These are phyloP conservation scores for Mycena amicta DNA, from an alignment of 768 basidiomycete species.

Conservation along the genomic window DNA sequence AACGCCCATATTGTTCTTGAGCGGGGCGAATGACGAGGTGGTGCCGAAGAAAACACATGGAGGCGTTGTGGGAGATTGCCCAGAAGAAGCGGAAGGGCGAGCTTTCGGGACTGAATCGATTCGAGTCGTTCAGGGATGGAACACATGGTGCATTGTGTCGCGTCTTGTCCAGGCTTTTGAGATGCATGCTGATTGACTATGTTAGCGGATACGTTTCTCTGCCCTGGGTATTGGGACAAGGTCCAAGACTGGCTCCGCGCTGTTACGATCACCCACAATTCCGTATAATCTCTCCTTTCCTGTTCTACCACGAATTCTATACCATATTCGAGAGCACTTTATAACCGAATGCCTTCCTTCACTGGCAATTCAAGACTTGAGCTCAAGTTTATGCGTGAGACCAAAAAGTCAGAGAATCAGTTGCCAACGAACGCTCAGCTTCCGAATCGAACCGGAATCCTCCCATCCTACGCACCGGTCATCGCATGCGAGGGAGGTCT, in stretches of 20 bases:
- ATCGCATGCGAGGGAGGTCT: too few species aligned
- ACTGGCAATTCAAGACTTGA: too few species aligned
- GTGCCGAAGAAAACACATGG: constrained; percentile 58
- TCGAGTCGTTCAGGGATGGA: constrained; percentile 4
- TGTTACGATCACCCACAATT: too few species aligned
- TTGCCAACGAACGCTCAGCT: too few species aligned
- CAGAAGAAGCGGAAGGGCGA: constrained; percentile 10
- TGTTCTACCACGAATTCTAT: too few species aligned
- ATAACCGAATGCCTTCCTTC: too few species aligned
- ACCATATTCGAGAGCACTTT: too few species aligned
- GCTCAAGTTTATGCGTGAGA: too few species aligned
- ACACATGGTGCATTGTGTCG: background rate
- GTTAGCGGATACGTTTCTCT: constrained; percentile 8
- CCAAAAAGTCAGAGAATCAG: too few species aligned
- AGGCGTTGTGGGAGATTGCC: constrained; percentile 47
- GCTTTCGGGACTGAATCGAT: constrained; percentile 14
- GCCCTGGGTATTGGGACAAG: constrained; percentile 36
- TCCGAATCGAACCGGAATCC: too few species aligned
- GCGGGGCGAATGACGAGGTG: constrained; percentile 56
- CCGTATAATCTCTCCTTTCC: too few species aligned
- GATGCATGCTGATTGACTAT: background rate
- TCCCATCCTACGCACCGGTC: too few species aligned
- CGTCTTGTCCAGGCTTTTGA: background rate
- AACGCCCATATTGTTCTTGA: constrained; percentile 63
- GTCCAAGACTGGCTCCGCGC: constrained; percentile 33